phyloP scores from a whole-genome alignment of 2,329 filamentous ascomycete species.

The Lasiodiplodia sp. region DNA sequence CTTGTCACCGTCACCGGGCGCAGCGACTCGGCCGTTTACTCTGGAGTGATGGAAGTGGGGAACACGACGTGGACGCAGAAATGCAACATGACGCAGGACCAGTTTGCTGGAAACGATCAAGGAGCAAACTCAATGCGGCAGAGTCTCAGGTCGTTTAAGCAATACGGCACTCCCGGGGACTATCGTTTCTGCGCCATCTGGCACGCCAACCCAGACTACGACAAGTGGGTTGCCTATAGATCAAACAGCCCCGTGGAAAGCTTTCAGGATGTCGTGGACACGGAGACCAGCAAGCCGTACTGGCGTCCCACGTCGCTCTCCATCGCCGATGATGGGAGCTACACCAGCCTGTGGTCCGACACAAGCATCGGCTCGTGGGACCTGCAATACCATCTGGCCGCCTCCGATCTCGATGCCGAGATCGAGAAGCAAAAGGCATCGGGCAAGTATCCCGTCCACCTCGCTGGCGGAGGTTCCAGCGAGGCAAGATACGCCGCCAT shows the following conservation, averaged over 20 bases:
- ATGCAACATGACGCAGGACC: conserved; percentile 33
- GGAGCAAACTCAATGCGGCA: conserved; percentile 32
- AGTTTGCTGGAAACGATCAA: conserved; percentile 28
- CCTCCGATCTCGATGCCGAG: conserved; percentile 32
- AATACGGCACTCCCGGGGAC: conserved; percentile 33
- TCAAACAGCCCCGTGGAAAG: conserved; percentile 14
- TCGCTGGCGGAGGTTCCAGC: conserved; percentile 32
- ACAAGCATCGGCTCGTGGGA: conserved; percentile 37
- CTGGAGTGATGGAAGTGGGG: conserved; percentile 35
- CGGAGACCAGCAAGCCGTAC: conserved; percentile 35
- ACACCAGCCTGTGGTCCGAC: conserved; percentile 36
- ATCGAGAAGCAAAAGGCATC: conserved; percentile 30
- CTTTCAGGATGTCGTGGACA: conserved; percentile 17
- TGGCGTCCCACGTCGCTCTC: conserved; percentile 37
- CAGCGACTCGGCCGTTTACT: conserved; percentile 34
- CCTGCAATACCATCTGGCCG: conserved; percentile 32
- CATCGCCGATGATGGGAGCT: conserved; percentile 32
- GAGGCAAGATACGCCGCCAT: conserved; percentile 34
- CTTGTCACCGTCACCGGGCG: conserved; percentile 37
- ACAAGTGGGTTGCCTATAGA: conserved; percentile 33
- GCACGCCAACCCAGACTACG: conserved; percentile 33
- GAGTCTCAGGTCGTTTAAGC: conserved; percentile 17
- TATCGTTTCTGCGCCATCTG: conserved; percentile 37
- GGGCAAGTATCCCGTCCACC: conserved; percentile 33
- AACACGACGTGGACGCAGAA: conserved; percentile 31